Base-by-base conservation (phyloP, 2,329 filamentous ascomycete genomes). In the Pyrenochaeta sp. region DNA sequence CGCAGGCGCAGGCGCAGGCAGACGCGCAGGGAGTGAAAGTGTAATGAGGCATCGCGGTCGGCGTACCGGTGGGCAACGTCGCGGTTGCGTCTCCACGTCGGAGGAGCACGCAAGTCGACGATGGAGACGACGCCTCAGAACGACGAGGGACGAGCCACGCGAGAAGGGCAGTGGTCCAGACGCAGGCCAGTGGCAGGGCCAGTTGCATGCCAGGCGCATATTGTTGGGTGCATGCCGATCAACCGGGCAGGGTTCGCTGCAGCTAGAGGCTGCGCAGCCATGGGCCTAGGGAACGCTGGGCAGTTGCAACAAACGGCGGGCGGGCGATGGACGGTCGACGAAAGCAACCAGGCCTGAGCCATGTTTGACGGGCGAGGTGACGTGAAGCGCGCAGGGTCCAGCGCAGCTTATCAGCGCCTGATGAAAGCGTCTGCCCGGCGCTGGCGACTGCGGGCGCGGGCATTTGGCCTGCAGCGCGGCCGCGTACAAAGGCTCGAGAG, bases 151-250 rank as follows among this genome's bases (percentile, higher is more conserved):
- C 15, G 41, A 18, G 45, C 41, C 42, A 43, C 38, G 47, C 29
- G 36, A 40, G 31, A 19, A 24, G 31, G 23, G 48, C 48, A 47
- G 29, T 37, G 49, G 46, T 53, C 52, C 37, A 55, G 52, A n/a
- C n/a, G n/a, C n/a, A n/a, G n/a, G n/a, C n/a, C n/a, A n/a, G n/a
- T n/a, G n/a, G n/a, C n/a, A n/a, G n/a, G n/a, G n/a, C n/a, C n/a
- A n/a, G n/a, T n/a, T n/a, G 44, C 49, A 41, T 37, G 11, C 29
- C 23, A 21, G 27, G 36, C 23, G 29, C 30, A 30, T 44, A 47
- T 26, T 50, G 49, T 55, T 53, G 52, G 48, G 45, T 51, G 52
- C 43, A 48, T 44, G 49, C 49, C 49, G 51, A 55, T 55, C 44
- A 48, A 19, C 47, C 43, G 48, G 22, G 35, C 31, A 48, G 39